Evolutionary conservation across 179 eudicot genomes (phyloP).

Genomic region (Patellifolia procumbens): DNA sequence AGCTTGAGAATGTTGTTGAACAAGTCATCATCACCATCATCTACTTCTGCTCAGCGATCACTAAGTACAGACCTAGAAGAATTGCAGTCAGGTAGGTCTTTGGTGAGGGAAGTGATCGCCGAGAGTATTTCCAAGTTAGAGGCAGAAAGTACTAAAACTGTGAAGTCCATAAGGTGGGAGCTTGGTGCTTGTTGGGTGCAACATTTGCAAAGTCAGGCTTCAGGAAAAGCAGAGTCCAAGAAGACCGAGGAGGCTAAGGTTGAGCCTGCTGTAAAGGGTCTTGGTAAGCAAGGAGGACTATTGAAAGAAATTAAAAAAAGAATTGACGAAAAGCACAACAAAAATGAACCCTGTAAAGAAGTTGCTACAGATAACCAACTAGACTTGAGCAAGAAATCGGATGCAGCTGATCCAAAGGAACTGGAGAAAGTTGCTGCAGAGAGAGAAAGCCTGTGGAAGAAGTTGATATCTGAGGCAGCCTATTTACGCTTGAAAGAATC

Average conservation of each 20-base stretch:
- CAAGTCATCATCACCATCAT: conserved; percentile 54
- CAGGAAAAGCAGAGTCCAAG: conserved; percentile 63
- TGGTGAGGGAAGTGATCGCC: conserved; percentile 57
- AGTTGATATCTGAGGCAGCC: conserved; percentile 71
- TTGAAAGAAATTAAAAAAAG: conserved; percentile 74
- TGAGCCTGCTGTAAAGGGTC: conserved; percentile 85
- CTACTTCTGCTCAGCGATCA: conserved; percentile 53
- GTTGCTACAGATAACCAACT: conserved; percentile 17
- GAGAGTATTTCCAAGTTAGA: conserved; percentile 59
- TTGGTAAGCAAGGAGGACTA: conserved; percentile 82
- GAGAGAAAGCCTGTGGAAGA: conserved; percentile 63
- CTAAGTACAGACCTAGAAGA: conserved; percentile 57
- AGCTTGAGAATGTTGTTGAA: conserved; percentile 80
- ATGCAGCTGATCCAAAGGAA: conserved; percentile 39
- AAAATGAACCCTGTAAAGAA: conserved; percentile 49
- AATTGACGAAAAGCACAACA: conserved; percentile 57
- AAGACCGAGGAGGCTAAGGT: conserved; percentile 65
- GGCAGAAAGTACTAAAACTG: conserved; percentile 44
- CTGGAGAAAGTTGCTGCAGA: conserved; percentile 55
- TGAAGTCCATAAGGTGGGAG: conserved; percentile 81
- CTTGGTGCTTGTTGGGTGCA: conserved; percentile 96
- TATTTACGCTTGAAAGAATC: conserved; percentile 82
- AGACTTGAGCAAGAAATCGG: conserved; percentile 40
- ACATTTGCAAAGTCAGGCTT: conserved; percentile 75
- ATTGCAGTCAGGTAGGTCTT: conserved; percentile 40